phyloP scores from a whole-genome alignment of 192 early-diverging fungal genomes.

The Podila clonocystis region DNA sequence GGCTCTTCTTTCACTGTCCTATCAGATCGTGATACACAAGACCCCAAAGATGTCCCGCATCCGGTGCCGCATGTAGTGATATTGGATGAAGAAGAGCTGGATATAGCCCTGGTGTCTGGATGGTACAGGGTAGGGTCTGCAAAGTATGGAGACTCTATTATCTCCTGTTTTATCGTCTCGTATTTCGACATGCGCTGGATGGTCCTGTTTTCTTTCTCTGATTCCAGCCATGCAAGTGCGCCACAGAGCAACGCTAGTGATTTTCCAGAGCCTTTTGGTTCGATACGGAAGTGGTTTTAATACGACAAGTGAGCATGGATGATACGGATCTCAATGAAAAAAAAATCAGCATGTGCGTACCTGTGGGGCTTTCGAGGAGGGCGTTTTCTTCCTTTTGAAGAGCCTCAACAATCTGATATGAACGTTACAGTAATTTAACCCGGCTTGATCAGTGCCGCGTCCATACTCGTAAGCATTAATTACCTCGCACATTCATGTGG shows the following conservation, averaged over 20 bases:
- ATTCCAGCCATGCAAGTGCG: conserved; percentile 71
- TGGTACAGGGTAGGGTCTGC: no score
- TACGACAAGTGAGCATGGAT: no score
- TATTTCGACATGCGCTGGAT: neutral
- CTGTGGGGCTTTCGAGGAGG: conserved; percentile 76
- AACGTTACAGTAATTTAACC: neutral
- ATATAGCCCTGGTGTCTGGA: neutral
- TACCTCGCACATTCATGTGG: neutral
- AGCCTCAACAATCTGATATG: conserved; percentile 51
- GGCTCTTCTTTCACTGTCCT: neutral
- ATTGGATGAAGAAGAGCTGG: no score
- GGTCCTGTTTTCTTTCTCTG: conserved; percentile 29
- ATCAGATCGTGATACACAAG: no score
- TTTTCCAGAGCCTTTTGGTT: conserved; percentile 75
- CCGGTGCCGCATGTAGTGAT: neutral
- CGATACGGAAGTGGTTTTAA: neutral
- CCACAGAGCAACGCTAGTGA: conserved; percentile 78
- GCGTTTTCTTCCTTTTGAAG: conserved; percentile 65
- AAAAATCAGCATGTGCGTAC: conserved; percentile 11
- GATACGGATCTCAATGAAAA: neutral
- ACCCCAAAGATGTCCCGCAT: neutral
- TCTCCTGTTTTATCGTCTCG: neutral
- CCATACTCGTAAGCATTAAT: neutral
- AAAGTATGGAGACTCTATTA: conserved; percentile 18
- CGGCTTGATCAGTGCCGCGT: neutral